A percentile compares a stretch with the other conserved stretches of the same genome.
Conservation (phyloP, 495 filamentous ascomycete species). For the Aspergillus mulundensis region DNA sequence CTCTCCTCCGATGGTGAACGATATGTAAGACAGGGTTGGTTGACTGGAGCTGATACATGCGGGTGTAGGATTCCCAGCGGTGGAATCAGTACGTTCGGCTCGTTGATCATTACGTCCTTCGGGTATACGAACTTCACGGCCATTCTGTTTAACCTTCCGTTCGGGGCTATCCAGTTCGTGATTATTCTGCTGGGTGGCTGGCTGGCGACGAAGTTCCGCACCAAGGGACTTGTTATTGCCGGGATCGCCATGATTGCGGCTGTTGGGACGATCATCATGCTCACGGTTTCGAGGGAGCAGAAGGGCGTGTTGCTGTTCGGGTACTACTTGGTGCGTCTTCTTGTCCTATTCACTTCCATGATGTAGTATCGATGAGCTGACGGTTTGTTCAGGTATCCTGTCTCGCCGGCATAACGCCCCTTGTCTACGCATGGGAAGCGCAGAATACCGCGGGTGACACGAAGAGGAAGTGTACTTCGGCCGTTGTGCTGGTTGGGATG, state of each 20-base stretch:
- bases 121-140: conserved; percentile 30
- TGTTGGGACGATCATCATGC: conserved; percentile 22
- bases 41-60: too few relatives aligned
- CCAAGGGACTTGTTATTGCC: conserved; percentile 20
- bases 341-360: background rate
- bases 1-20: too few relatives aligned
- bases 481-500: conserved; percentile 22
- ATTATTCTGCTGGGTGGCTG: conserved; percentile 42
- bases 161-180: conserved; percentile 41
- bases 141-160: conserved; percentile 32
- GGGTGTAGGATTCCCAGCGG: conserved; percentile 28
- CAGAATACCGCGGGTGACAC: conserved; percentile 31
- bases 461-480: conserved; percentile 26
- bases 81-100: conserved; percentile 33
- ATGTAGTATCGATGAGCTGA: too few relatives aligned
- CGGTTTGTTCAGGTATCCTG: conserved; percentile 18
- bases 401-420: conserved; percentile 24
- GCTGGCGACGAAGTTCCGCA: conserved; percentile 32
- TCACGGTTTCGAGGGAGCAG: conserved; percentile 21
- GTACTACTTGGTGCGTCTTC: conserved; percentile 20
- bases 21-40: too few relatives aligned
- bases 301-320: conserved; percentile 26
- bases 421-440: conserved; percentile 28
- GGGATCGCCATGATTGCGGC: conserved; percentile 14
- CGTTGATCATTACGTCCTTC: conserved; percentile 35